These are phyloP conservation scores for Leucocoprinus birnbaumii DNA, from an alignment of 768 basidiomycete species.

Conservation along the genomic window DNA sequence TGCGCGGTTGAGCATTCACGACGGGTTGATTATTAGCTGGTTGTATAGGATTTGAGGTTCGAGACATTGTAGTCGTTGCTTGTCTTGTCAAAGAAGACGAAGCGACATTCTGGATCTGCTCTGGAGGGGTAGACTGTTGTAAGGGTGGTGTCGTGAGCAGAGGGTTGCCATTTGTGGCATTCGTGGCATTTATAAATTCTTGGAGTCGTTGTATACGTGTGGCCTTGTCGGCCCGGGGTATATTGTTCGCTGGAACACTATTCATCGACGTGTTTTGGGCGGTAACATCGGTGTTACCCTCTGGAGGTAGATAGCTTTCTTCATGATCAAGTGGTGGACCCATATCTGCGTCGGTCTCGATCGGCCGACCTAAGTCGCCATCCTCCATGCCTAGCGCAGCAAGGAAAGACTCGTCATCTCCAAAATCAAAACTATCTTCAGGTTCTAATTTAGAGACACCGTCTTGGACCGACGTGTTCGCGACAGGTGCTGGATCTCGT, in stretches of 20 bases:
- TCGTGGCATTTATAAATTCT: constrained; percentile 4
- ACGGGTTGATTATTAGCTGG: constrained; percentile 8
- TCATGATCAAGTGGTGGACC: constrained; percentile 41
- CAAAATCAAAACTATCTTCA: constrained; percentile 38
- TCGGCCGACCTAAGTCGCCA: constrained; percentile 40
- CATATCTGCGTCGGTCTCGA: constrained; percentile 33
- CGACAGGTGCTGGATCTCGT: neutral
- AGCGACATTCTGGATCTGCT: neutral
- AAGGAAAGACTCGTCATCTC: constrained; percentile 67
- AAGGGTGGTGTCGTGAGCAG: neutral
- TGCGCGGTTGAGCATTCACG: constrained; percentile 15
- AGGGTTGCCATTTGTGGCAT: constrained; percentile 2
- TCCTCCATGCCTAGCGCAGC: constrained; percentile 54
- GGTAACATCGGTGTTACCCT: neutral
- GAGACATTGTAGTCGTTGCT: constrained; percentile 2
- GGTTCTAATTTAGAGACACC: constrained; percentile 13
- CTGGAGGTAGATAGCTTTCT: constrained; percentile 3
- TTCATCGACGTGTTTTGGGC: neutral
- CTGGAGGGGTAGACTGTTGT: constrained; percentile 1
- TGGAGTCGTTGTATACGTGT: constrained; percentile 1
- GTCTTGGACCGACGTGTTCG: neutral
- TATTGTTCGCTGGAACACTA: neutral
- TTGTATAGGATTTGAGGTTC: neutral
- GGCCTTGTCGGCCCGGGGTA: neutral
- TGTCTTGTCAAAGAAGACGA: constrained; percentile 7